A percentile compares a stretch with the other conserved stretches of the same genome.
Evolutionary conservation across 805 yeast genomes (phyloP).

Genomic region (Candida verbasci): DNA sequence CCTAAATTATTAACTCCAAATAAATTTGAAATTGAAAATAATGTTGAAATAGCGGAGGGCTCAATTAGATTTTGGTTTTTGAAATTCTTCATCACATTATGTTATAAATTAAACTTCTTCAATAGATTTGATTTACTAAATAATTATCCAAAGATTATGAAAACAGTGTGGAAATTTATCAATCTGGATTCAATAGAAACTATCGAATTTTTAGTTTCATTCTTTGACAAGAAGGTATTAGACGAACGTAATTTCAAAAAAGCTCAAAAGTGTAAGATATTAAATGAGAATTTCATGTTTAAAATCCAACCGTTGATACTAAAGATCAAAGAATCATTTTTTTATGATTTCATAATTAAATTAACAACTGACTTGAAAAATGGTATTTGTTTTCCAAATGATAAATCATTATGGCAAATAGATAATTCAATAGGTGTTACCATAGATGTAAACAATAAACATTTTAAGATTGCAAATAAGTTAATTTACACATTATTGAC

Average conservation of each 20-base stretch:
- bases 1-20: conserved; percentile 59
- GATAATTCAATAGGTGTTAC: conserved; percentile 33
- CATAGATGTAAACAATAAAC: conserved; percentile 44
- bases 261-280: conserved; percentile 65
- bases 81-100: conserved; percentile 54
- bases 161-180: conserved; percentile 64
- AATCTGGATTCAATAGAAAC: conserved; percentile 47
- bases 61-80: conserved; percentile 60
- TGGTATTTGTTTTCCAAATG: conserved; percentile 46
- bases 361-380: conserved; percentile 46
- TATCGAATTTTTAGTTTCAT: conserved; percentile 37
- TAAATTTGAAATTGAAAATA: conserved; percentile 39
- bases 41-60: conserved; percentile 23
- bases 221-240: conserved; percentile 49
- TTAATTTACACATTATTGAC: conserved; percentile 59
- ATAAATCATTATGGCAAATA: conserved; percentile 47
- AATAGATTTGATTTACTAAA: conserved; percentile 61
- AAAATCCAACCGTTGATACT: conserved; percentile 49
- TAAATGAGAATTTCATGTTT: conserved; percentile 71
- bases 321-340: conserved; percentile 21
- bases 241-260: conserved; percentile 59
- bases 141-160: conserved; percentile 50
- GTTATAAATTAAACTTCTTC: conserved; percentile 46
- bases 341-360: conserved; percentile 45
- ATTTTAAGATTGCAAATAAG: conserved; percentile 63